Base-by-base conservation (phyloP, 176 grass and related monocot genomes). In the Saccharum spontaneum region DNA sequence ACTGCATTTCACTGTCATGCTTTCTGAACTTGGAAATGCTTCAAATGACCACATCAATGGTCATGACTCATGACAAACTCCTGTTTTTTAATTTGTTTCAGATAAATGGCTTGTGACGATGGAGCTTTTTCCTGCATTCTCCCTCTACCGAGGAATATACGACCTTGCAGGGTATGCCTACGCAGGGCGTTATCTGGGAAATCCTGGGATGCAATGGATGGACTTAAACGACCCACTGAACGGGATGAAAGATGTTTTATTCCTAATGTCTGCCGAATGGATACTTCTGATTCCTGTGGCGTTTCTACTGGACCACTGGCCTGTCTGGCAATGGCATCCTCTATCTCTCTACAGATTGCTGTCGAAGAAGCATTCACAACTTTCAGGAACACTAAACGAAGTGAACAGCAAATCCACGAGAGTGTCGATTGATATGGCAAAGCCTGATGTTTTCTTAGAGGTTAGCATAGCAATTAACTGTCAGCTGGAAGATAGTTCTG, bases 41-140 rank as follows among this genome's bases (percentile, higher is more conserved):
- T 23, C 5, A 33, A 46, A 54, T 52, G 10, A 83, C 67, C 22
- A 17, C 28, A 38, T 45, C n/a, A 1, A 38, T 70, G 26, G 7
- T 20, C 10, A 90, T 67, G 3, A 75, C 23, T 49, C 46, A 15
- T 16, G 46, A 49, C 46, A 3, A 30, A 55, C 3, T 34, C 43
- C 22, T 52, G 20, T 59, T 62, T 40, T 59, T 62, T 40, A 37
- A 24, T 40, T 63, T 68, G 23, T 83, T 79, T 71, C 49, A 94
- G 92, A 67, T 22, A 26, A 52, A 38, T 87, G 83, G 87, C 85
- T 87, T 45, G 63, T 85, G 36, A 50, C 34, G 15, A 82, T 94
- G 87, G 92, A 94, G 80, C 73, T 89, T 55, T 55, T 94, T 84
- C 92, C 92, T 9, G 72, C 85, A 17, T 92, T 94, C 75, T 79